These are phyloP conservation scores for Paecilomyces variotii DNA, from an alignment of 2,329 filamentous ascomycete species.

Conservation along the genomic window DNA sequence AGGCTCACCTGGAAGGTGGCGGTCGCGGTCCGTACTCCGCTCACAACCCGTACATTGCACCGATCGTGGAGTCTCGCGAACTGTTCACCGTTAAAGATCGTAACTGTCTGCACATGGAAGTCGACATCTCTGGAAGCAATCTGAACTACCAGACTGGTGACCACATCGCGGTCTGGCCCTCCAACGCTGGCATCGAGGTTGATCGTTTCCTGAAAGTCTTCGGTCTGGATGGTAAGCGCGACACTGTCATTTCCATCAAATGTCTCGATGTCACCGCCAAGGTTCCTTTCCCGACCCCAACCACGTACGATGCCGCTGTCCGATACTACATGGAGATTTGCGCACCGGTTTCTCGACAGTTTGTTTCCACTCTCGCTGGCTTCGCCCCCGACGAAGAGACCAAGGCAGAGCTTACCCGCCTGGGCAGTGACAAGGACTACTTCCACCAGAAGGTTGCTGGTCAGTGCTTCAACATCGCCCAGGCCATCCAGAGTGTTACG, in stretches of 20 bases:
- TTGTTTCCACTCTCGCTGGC: conserved; percentile 74
- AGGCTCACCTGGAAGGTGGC: conserved; percentile 80
- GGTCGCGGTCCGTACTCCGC: conserved; percentile 88
- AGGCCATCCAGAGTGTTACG: conserved; percentile 67
- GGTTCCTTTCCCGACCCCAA: conserved; percentile 94
- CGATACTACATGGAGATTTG: conserved; percentile 97
- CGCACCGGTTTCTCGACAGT: conserved; percentile 91
- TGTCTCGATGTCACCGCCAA: conserved; percentile 90
- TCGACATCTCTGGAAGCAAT: conserved; percentile 83
- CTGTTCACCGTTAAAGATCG: conserved; percentile 82
- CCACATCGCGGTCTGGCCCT: conserved; percentile 95
- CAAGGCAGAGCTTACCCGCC: conserved; percentile 80
- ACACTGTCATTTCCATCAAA: conserved; percentile 81
- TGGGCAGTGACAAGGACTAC: conserved; percentile 90
- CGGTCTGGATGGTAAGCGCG: conserved; percentile 65
- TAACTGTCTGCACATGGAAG: conserved; percentile 94
- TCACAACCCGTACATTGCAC: conserved; percentile 94
- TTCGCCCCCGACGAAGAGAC: conserved; percentile 79
- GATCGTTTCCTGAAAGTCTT: conserved; percentile 79
- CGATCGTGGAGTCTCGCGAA: conserved; percentile 83
- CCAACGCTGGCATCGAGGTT: conserved; percentile 85
- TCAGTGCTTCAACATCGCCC: conserved; percentile 81
- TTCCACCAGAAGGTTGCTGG: conserved; percentile 79
- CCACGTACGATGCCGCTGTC: conserved; percentile 86
- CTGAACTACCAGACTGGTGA: conserved; percentile 93